Evolutionary conservation across 192 early-diverging fungal species (phyloP), one percentile per base, ranked within the genome.

Genomic region (Thamnidium elegans): DNA sequence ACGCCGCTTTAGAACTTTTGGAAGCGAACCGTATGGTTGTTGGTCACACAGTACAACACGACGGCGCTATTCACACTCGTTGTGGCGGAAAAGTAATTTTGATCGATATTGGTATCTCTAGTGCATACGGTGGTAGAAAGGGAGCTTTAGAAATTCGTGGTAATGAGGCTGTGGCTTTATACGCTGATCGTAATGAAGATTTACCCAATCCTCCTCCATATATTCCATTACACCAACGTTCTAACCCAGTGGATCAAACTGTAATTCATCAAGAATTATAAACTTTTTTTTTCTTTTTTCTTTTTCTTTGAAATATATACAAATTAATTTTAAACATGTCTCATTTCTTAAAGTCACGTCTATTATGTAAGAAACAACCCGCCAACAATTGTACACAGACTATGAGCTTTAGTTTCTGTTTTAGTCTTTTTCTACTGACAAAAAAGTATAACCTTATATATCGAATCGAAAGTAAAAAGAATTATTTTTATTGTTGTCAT

Each of bases 51-150:
- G 76, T 81, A 11, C 88, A 90, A 59, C 69, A 65, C 0, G 71
- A 73, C 17, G 71, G 87, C 58, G 47, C 77, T 42, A 86, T 92
- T 42, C 65, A 81, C 7, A 81, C 85, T 20, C 75, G 85, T 0
- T 92, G 86, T 69, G 70, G 84, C 39, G 82, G 82, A 13, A 74
- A 75, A 23, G 78, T 86, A 30, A 70, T 85, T 56, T 73, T 90
- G 32, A 85, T 92, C 63, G 90, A 92, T 62, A 86, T 89, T 21
- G 90, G 90, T 17, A 88, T 90, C 43, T 86, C 85, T 42, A 58
- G 55, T 10, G 80, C 73, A 26, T 92, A 90, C 73, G 90, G 87
- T n/a, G 71, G 82, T 5, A 72, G 89, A 67, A 76, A 75, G 30
- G 90, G 89, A 14, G 87, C 86, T 1, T 64, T 92, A 19, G 87